Evolutionary conservation across 176 grass and related monocot species (phyloP), one percentile per base, ranked within the genome.

Genomic region (Oryza longistaminata): DNA sequence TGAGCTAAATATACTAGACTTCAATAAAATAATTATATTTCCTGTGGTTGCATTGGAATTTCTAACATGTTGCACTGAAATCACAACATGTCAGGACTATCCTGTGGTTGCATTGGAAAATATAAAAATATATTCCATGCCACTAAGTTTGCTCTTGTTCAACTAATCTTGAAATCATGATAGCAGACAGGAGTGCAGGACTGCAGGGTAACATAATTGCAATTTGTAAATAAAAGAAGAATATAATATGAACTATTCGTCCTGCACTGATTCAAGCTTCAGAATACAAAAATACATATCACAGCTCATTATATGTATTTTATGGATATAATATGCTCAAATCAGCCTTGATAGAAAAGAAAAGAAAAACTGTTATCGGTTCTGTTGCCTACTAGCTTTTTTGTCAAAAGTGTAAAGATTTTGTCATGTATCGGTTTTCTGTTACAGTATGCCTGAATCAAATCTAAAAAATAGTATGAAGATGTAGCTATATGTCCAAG

Each of bases 351-450:
- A 55, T 35, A 68, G 39, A 40, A 40, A 40, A 40, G 3, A 44
- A 55, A 19, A 31, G 29, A 55, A 77, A 77, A 77, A 76, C 4
- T 66, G 5, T 50, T n/a, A 11, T 34, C 11, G 33, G 9, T 55
- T 27, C 77, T 69, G 2, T 3, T 85, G 29, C 60, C 21, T 39
- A 67, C 74, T 75, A 29, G 31, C 68, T 55, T 48, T 35, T 24
- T n/a, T 22, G 58, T 11, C 52, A 62, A 22, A 24, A 62, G 58
- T n/a, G 15, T 16, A 7, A 84, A 58, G 46, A 9, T 55, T 21
- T 85, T 77, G 2, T 1, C 76, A n/a, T 62, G 43, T 34, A 67
- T 75, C 52, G 31, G 31, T 58, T 68, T 48, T 24, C 74, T 83
- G 42, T 2, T 83, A 55, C 8, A 55, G 26, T 52, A 15, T 53